Base-by-base conservation (phyloP, 768 basidiomycete genomes). In the Scleroderma citrinum region DNA sequence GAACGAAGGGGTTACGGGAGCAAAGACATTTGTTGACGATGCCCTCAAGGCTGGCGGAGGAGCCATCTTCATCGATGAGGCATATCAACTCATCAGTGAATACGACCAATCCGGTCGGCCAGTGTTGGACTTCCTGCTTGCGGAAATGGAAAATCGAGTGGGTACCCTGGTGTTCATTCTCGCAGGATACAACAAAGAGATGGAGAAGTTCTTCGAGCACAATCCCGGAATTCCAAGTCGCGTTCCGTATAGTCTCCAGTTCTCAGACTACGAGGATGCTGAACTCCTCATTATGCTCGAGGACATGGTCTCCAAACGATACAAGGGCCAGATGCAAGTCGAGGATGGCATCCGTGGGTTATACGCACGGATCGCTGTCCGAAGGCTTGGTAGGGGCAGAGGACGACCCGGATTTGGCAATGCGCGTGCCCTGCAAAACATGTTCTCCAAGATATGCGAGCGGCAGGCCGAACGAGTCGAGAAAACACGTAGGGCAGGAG, bases 181-280 rank as follows among this genome's bases (percentile, higher is more conserved):
- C 2, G 85, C 85, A 0, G 85, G 85, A 4, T 87, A 87, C 59
- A 76, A 68, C 60, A 81, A 76, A 47, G 71, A 87, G 61, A 86
- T 87, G 85, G 85, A 87, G 54, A 78, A 73, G 38, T 87, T 87
- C 66, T 86, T 87, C 51, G 83, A 85, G 51, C 83, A 85, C 51
- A 86, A 87, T 56, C 83, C 85, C 2, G 85, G 85, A 2, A 61
- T 87, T 12, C 64, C 66, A 7, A 85, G 83, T 63, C 80, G 85
- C n/a, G 79, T 87, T 8, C 85, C 85, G 0, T 75, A 81, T 51
- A 63, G 60, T 31, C 68, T 87, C 29, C 66, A 76, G 12, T 86
- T 87, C 54, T 61, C 65, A 1, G 85, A 87, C 54, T 87, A 86
- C 56, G 69, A 63, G 7, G 80, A 86, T 45, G 53, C 59, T 1